A percentile compares a stretch with the other conserved stretches of the same genome.
Conservation (phyloP, 2,329 filamentous ascomycete species). For the Penicillium sp. region DNA sequence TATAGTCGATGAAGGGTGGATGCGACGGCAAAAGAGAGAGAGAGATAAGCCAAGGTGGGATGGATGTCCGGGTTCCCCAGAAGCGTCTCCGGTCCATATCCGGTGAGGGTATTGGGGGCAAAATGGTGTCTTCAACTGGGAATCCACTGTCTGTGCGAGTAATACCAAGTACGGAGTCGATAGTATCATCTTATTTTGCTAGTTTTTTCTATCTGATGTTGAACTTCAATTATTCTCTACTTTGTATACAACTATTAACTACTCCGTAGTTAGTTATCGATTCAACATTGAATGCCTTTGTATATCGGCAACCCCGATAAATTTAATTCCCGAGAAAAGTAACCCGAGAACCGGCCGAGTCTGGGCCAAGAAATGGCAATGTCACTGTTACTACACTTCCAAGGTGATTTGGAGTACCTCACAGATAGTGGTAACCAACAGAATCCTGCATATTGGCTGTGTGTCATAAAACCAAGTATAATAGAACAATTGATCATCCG, state of each 20-base stretch:
- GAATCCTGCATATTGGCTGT: background rate
- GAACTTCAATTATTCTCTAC: too few relatives aligned
- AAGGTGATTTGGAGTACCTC: background rate
- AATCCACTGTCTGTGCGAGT: constrained; percentile 6
- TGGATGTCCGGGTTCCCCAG: constrained; percentile 7
- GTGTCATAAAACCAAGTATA: background rate
- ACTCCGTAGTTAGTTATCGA: too few relatives aligned
- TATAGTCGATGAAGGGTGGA: constrained; percentile 4
- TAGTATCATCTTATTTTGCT: too few relatives aligned
- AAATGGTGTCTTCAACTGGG: background rate
- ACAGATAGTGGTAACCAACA: background rate
- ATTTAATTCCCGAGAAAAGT: background rate
- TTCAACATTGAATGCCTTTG: background rate
- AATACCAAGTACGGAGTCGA: background rate
- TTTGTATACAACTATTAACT: too few relatives aligned
- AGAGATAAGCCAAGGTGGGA: constrained; percentile 8
- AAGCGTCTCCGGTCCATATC: constrained; percentile 16
- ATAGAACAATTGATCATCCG: background rate
- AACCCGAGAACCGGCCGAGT: background rate
- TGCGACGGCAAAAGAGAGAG: constrained; percentile 13
- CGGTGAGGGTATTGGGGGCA: constrained; percentile 19
- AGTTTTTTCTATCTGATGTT: too few relatives aligned
- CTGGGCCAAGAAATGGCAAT: background rate
- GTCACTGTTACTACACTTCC: background rate
- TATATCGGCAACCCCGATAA: background rate